Percentiles rank a stretch among this genome's conserved stretches.
Conservation (phyloP, 2,329 filamentous ascomycete species). For the Fusarium beomiforme region DNA sequence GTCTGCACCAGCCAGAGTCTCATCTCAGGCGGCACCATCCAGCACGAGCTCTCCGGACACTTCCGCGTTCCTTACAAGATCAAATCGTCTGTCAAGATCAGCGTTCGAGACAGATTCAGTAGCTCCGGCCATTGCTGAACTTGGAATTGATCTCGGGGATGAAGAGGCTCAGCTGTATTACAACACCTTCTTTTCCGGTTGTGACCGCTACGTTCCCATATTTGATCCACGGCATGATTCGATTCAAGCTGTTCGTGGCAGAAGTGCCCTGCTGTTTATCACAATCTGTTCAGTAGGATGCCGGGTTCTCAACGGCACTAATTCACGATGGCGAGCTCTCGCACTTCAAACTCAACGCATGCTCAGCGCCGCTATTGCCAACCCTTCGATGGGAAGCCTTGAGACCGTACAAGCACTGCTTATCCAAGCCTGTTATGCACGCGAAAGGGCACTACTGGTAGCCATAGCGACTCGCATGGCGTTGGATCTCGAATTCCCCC, state of each 20-base stretch:
- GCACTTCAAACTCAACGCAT: constrained; percentile 5
- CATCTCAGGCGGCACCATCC: background rate
- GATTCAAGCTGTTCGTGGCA: background rate
- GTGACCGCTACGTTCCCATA: constrained; percentile 7
- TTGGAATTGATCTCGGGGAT: background rate
- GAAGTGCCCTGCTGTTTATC: background rate
- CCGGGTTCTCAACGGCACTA: constrained; percentile 6
- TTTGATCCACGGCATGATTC: constrained; percentile 1
- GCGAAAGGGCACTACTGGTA: constrained; percentile 7
- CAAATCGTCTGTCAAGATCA: background rate
- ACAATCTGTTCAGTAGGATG: constrained; percentile 21
- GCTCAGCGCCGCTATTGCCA: constrained; percentile 16
- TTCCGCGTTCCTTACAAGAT: fast-evolving
- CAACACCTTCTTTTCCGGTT: constrained; percentile 14
- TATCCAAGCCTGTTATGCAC: constrained; percentile 13
- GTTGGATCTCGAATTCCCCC: constrained; percentile 7
- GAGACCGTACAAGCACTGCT: constrained; percentile 12
- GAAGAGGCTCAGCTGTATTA: constrained; percentile 9
- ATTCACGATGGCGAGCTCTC: background rate
- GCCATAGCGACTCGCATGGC: constrained; percentile 13
- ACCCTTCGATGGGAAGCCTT: background rate
- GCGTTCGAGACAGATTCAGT: background rate
- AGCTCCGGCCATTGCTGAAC: background rate
- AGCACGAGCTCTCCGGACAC: constrained; percentile 2
- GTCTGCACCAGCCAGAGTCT: background rate